Evolutionary conservation across 2,329 filamentous ascomycete genomes (phyloP), one percentile per base, ranked within the genome.

Genomic region (Stagonosporopsis rhizophila): DNA sequence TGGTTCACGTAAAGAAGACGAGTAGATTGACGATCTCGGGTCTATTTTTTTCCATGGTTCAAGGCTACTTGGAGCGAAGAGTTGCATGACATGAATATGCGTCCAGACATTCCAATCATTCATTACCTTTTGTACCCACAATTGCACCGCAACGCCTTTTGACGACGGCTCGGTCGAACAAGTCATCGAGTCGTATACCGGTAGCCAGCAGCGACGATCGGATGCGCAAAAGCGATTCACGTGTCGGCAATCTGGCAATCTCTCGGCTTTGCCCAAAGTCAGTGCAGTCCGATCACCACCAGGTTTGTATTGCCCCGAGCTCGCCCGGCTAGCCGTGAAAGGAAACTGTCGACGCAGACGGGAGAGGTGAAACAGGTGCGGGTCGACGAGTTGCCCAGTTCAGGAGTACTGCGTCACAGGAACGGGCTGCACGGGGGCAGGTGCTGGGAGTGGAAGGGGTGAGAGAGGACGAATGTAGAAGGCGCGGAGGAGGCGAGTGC

Each of bases 231-330:
- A 6, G n/a, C 11, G 39, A 44, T 47, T 44, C 38, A 47, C 44
- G 22, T 53, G 56, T 63, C 58, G 60, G 62, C 56, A 61, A 56
- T 32, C 44, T 50, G 42, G 39, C 30, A 37, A 38, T 38, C 27
- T 32, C 45, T 30, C 30, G 37, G 27, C 23, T 25, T 35, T 11
- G 50, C 42, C n/a, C n/a, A n/a, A 52, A 46, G 50, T 46, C 42
- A 46, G 50, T 45, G 50, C 50, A 20, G 38, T 41, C 38, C 19
- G 51, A 54, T 54, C 44, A 42, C n/a, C 50, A 28, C 50, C 42
- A 37, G 50, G 50, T 42, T 53, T 2, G 50, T 15, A 25, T 28
- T 32, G 41, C 34, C 41, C 45, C 32, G 32, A 39, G 35, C 5
- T 6, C 9, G 7, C 1, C 15, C 17, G 3, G 14, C 27, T 45